Evolutionary conservation across 768 basidiomycete species (phyloP).

Genomic region (Filobasidium floriforme): DNA sequence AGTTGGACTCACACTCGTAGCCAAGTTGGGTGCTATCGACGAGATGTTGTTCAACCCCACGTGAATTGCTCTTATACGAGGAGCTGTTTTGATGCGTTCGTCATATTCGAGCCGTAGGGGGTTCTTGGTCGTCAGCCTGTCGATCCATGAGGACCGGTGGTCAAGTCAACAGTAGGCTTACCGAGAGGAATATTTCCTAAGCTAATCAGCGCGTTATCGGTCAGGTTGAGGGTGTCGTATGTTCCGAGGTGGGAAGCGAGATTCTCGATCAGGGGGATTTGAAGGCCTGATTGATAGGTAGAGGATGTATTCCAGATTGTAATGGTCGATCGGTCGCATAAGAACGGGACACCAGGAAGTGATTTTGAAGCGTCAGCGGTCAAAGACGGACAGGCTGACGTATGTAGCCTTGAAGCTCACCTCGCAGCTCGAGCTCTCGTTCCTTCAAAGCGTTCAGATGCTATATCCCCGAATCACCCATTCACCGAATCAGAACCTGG

Average conservation of each 20-base stretch:
- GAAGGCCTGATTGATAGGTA: conserved; percentile 30
- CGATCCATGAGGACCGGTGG: neutral
- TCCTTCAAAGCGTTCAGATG: conserved; percentile 44
- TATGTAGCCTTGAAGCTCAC: conserved; percentile 25
- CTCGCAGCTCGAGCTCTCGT: conserved; percentile 43
- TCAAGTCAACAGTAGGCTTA: conserved; percentile 22
- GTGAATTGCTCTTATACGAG: conserved; percentile 40
- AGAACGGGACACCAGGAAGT: neutral
- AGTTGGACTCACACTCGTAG: conserved; percentile 31
- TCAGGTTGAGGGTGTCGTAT: conserved; percentile 44
- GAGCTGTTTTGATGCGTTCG: conserved; percentile 26
- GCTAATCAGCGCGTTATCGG: conserved; percentile 42
- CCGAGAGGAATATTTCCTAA: conserved; percentile 43
- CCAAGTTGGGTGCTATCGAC: conserved; percentile 38
- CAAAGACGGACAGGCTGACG: neutral
- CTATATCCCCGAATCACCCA: conserved; percentile 18
- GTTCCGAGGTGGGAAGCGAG: conserved; percentile 44
- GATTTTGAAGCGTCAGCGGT: neutral
- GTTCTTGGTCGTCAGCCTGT: no score
- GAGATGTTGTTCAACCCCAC: conserved; percentile 41
- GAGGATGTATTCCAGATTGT: neutral
- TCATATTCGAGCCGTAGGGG: no score
- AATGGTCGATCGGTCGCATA: neutral
- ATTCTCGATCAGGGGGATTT: conserved; percentile 45
- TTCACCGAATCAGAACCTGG: no score